Base-by-base conservation (phyloP, 495 filamentous ascomycete species). In the Lasiosphaeria hispida region DNA sequence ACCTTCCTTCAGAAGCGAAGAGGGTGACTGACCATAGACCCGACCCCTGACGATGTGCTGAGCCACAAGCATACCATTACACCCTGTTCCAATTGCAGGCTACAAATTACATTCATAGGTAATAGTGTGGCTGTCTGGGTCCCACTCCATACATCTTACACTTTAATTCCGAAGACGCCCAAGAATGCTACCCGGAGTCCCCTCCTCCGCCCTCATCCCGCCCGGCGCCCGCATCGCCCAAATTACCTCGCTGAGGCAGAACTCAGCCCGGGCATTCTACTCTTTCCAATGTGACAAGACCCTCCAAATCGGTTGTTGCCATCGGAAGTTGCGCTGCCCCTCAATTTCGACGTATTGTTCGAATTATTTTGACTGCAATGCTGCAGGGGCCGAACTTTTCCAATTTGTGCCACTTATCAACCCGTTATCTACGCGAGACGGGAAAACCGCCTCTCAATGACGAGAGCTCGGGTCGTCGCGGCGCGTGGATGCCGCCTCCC, bases 241-340 rank as follows among this genome's bases (percentile, higher is more conserved):
- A 52, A 52, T 52, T 52, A 52, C 23, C 23, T 30, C 35, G 48
- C 48, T 36, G 36, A 52, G 48, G 48, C 48, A 52, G 48, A 52
- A 52, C 48, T 52, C 18, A 30, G 38, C 34, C 48, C 48, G 48
- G 48, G 48, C 48, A 38, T 34, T 14, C 7, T 52, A 10, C n/a
- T 15, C n/a, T 36, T 10, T 7, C 35, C 48, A 13, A 18, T 30
- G 23, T 30, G 23, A 30, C 23, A 30, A 30, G 23, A 5, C 23
- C 35, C 35, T 9, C 34, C 37, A 37, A 39, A 11, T 15, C 1
- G 14, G 15, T 37, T 37, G 34, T n/a, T 11, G 11, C 48, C 0
- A 13, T 36, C 11, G 14, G 48, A 10, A 14, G 15, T 13, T 37
- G 48, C 34, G 14, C 39, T 33, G n/a, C 33, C 48, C 33, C 48